phyloP scores from a whole-genome alignment of 768 basidiomycete genomes.

The Pleurotus tuber-regium region DNA sequence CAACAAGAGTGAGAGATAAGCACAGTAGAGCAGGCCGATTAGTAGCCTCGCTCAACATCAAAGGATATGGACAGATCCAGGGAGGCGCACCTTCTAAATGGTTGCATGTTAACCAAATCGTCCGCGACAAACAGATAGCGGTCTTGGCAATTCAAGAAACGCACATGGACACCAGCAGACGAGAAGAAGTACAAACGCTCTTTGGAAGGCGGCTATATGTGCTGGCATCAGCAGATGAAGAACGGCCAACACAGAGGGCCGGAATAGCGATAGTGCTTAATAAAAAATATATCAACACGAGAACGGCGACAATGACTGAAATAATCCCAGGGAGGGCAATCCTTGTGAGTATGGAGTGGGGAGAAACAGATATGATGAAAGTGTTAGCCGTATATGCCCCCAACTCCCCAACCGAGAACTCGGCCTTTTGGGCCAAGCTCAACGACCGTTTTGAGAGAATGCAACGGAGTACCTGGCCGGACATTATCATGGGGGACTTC shows the following conservation, averaged over 20 bases:
- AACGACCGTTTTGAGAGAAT: constrained; percentile 6
- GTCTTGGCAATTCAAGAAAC: constrained; percentile 29
- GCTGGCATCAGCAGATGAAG: constrained; percentile 14
- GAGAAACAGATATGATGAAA: constrained; percentile 15
- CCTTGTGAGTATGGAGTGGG: constrained; percentile 16
- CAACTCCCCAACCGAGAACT: constrained; percentile 24
- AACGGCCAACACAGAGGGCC: constrained; percentile 16
- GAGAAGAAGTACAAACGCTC: constrained; percentile 2
- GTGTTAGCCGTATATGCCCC: constrained; percentile 36
- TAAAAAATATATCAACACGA: constrained; percentile 20
- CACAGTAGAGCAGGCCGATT: constrained; percentile 11
- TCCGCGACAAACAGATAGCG: constrained; percentile 22
- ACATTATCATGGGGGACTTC: constrained; percentile 38
- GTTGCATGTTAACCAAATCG: constrained; percentile 23
- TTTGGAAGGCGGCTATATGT: constrained; percentile 17
- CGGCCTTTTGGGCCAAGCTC: constrained; percentile 26
- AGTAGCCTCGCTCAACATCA: constrained; percentile 24
- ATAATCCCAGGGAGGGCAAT: constrained; percentile 28
- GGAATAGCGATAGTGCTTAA: constrained; percentile 35
- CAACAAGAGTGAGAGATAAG: constrained; percentile 2
- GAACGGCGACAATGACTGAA: constrained; percentile 5
- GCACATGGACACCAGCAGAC: constrained; percentile 21
- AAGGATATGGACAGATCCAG: constrained; percentile 12
- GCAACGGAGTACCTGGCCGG: constrained; percentile 17
- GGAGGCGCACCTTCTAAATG: constrained; percentile 18